phyloP scores from a whole-genome alignment of 176 grass and related monocot species.

The Carex pumila region DNA sequence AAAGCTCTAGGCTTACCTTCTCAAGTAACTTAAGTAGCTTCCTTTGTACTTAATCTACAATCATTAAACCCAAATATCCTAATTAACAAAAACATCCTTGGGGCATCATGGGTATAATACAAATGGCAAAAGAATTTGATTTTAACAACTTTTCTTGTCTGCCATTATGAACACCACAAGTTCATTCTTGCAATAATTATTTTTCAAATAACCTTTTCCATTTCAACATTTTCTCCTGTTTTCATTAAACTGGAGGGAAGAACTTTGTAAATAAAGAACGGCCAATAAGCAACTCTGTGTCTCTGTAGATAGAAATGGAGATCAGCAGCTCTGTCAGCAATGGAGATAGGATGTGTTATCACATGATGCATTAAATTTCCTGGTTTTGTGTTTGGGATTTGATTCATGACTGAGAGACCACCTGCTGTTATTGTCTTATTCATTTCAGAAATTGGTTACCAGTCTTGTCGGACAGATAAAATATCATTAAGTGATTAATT shows the following conservation, averaged over 20 bases:
- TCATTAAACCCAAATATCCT: background rate
- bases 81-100: background rate
- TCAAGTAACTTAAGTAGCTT: background rate
- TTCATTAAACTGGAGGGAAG: background rate
- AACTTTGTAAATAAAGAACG: background rate
- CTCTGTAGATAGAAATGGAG: background rate
- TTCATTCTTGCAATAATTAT: background rate
- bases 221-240: background rate
- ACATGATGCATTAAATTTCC: background rate
- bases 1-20: background rate
- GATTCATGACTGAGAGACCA: background rate
- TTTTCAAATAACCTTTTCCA: slow-evolving; percentile 8
- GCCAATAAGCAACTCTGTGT: background rate
- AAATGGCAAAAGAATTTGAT: background rate
- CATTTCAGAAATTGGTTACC: background rate
- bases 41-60: slow-evolving; percentile 19
- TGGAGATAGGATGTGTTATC: background rate
- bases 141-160: slow-evolving; percentile 17
- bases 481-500: too few relatives aligned
- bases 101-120: slow-evolving; percentile 4
- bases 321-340: background rate
- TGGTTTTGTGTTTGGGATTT: slow-evolving; percentile 5
- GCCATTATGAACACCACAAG: slow-evolving; percentile 7
- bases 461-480: too few relatives aligned
- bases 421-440: background rate